Conservation (phyloP, 108 stramenopile genomes). For the Conticribra weissflogii region DNA sequence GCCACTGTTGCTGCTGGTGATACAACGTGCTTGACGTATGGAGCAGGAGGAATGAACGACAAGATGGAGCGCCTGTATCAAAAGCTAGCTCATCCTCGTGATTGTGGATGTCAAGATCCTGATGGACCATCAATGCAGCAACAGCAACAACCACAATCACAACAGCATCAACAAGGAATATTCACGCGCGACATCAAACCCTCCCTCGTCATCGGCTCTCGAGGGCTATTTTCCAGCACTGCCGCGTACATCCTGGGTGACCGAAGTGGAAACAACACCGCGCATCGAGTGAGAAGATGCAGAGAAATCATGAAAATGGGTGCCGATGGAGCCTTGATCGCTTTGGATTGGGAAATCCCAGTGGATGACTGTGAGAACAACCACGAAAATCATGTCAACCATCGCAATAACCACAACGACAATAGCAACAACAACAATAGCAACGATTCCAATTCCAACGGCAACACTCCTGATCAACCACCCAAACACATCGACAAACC, state of each 20-base stretch:
- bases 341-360: conserved; percentile 85
- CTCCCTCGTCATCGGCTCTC: conserved; percentile 77
- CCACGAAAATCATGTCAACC: not conserved
- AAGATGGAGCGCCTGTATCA: conserved; percentile 32
- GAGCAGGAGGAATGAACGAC: conserved; percentile 18
- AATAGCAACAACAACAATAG: not conserved
- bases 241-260: conserved; percentile 71
- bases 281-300: conserved; percentile 40
- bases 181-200: conserved; percentile 68
- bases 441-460: conserved; percentile 3
- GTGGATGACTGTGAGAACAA: not conserved
- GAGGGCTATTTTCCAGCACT: conserved; percentile 63
- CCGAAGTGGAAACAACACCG: conserved; percentile 11
- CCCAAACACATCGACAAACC: conserved; percentile 58
- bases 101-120: too few species aligned
- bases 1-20: too few species aligned
- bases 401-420: not conserved
- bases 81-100: too few species aligned
- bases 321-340: conserved; percentile 72
- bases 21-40: too few species aligned
- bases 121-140: too few species aligned
- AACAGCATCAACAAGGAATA: conserved; percentile 31
- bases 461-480: not conserved
- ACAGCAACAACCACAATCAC: not conserved
- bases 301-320: conserved; percentile 73